Evolutionary conservation across 345 rosid species (phyloP), one percentile per base, ranked within the genome.

Genomic region (Dovyalis caffra): DNA sequence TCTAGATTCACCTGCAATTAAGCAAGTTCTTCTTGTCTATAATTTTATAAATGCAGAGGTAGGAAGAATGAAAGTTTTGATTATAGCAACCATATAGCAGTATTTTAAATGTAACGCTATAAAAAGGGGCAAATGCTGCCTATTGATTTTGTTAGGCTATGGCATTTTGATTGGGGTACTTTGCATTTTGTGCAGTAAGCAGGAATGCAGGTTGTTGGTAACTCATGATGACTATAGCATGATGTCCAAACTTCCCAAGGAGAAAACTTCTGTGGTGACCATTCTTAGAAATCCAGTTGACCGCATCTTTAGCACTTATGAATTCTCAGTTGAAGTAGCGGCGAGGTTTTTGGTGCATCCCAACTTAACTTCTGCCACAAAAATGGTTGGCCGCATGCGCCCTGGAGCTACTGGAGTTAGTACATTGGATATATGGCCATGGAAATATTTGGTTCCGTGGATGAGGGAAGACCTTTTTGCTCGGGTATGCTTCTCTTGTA

Each of bases 211-310:
- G 77, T 85, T 95, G 85, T 79, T 93, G 85, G 88, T 82, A 38
- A 95, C 97, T 26, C 99, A 95, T 86, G 98, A 95, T 87, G 99
- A 95, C 81, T 95, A 95, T 79, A 95, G 99, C 88, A 73, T 93
- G 86, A 89, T 87, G 84, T 89, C 94, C 73, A 88, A 89, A 81
- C 91, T 95, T 86, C 93, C 96, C 4, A 84, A 69, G 81, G 92
- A 87, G 76, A 90, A 79, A 81, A 95, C 97, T 11, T 95, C 99
- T 8, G 92, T 93, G 71, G 90, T 91, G 85, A 95, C 99, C 6
- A 88, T 95, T 82, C 88, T 95, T 68, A 86, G 99, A 78, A 86
- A 95, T 83, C 99, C 99, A 35, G 70, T 93, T 64, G 93, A 89
- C 12, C 97, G 98, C 63, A 88, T 95, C 47, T 88, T 95, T 80